Conservation (phyloP, 257 asterid genomes). For the Hygrophila difformis region DNA sequence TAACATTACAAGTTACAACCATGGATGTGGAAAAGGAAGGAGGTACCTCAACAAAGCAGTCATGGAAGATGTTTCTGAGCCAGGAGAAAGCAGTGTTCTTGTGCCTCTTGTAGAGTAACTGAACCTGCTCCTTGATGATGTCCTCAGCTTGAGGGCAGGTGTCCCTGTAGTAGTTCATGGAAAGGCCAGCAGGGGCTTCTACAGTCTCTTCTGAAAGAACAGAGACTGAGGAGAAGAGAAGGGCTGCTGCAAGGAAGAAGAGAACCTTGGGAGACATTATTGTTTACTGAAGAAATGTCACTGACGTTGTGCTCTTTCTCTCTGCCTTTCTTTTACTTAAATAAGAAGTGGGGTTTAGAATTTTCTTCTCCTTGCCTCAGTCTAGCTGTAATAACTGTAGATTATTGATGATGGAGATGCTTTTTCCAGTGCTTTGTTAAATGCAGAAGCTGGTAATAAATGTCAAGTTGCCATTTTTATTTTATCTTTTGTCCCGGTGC, state of each 20-base stretch:
- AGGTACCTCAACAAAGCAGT: constrained; percentile 85
- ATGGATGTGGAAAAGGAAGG: neutral
- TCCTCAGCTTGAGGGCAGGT: constrained; percentile 97
- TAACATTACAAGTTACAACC: no score
- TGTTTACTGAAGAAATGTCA: no score
- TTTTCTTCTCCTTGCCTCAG: no score
- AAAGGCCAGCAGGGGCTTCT: constrained; percentile 48
- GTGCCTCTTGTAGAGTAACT: constrained; percentile 95
- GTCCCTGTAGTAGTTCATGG: constrained; percentile 72
- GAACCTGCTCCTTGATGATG: constrained; percentile 79
- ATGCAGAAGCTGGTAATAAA: no score
- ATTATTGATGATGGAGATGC: no score
- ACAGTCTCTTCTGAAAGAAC: constrained; percentile 35
- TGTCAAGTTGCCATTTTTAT: no score
- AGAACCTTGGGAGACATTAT: constrained; percentile 14
- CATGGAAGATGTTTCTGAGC: constrained; percentile 97
- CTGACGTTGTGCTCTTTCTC: no score
- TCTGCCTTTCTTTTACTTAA: no score
- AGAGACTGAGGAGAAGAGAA: constrained; percentile 26
- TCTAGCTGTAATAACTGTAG: no score
- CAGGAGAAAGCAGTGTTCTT: constrained; percentile 98
- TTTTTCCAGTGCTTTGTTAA: no score
- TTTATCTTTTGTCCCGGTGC: no score
- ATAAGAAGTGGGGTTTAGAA: no score
- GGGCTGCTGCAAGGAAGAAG: constrained; percentile 29